phyloP scores from a whole-genome alignment of 2,329 filamentous ascomycete genomes.

The Curvularia eragrostidis region DNA sequence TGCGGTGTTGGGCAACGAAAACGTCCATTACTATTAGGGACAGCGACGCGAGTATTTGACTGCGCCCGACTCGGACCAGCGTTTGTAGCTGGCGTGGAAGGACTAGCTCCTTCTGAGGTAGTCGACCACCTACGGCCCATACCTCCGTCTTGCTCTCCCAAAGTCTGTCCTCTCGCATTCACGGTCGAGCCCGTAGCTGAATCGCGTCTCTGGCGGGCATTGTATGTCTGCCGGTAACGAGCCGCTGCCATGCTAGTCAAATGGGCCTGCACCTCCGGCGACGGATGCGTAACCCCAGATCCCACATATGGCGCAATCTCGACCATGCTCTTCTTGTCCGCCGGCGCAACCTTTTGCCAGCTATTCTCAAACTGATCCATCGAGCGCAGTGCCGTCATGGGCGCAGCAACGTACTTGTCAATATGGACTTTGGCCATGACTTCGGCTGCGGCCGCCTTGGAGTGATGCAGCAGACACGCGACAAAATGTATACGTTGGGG shows the following conservation, averaged over 20 bases:
- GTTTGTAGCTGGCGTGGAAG: background rate
- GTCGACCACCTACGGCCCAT: no score
- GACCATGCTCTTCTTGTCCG: background rate
- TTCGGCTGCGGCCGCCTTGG: constrained; percentile 5
- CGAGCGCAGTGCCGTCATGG: background rate
- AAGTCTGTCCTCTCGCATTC: background rate
- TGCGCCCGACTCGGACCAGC: background rate
- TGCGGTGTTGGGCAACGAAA: background rate
- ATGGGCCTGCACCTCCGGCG: background rate
- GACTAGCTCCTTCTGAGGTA: background rate
- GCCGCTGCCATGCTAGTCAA: background rate
- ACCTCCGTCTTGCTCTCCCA: background rate
- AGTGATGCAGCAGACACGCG: background rate
- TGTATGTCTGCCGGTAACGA: background rate
- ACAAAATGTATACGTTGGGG: constrained; percentile 11
- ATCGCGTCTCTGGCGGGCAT: background rate
- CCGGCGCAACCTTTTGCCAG: background rate
- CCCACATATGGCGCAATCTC: constrained; percentile 1
- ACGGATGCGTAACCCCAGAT: constrained; percentile 2
- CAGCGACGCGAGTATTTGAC: background rate
- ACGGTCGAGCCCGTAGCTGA: no score
- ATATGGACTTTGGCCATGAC: constrained; percentile 7
- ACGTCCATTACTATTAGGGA: background rate
- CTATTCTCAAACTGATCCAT: background rate
- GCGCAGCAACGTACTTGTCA: constrained; percentile 2